Evolutionary conservation across 2,329 filamentous ascomycete species (phyloP).

Genomic region (Ascochyta pisi): DNA sequence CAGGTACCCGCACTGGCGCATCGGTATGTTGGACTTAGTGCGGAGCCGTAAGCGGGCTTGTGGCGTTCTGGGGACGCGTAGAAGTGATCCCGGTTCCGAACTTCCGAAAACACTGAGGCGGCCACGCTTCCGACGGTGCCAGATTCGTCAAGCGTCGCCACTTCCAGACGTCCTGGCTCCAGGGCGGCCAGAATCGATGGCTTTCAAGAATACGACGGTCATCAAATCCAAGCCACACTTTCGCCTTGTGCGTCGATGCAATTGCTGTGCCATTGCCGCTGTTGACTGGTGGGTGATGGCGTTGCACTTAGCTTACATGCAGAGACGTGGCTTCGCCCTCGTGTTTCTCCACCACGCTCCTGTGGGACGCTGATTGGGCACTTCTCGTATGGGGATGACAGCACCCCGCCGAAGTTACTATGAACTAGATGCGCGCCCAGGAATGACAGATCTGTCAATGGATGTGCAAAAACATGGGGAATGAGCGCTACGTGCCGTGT

Average conservation of each 20-base stretch:
- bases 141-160: slow-evolving; percentile 10
- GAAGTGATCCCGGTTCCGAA: slow-evolving; percentile 4
- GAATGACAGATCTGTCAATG: slow-evolving; percentile 1
- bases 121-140: slow-evolving; percentile 3
- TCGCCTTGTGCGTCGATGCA: slow-evolving; percentile 4
- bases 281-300: neutral
- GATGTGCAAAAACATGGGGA: slow-evolving; percentile 1
- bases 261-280: neutral
- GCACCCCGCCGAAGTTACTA: neutral
- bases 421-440: neutral
- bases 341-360: neutral
- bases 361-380: neutral
- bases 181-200: slow-evolving; percentile 17
- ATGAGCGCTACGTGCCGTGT: slow-evolving; percentile 5
- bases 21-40: slow-evolving; percentile 6
- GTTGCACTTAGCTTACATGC: neutral
- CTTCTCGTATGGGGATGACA: neutral
- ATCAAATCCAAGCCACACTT: slow-evolving; percentile 12
- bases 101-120: slow-evolving; percentile 4
- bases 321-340: neutral
- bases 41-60: slow-evolving; percentile 2
- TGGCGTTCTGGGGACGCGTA: slow-evolving; percentile 16
- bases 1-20: slow-evolving; percentile 10
- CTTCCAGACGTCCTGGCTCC: slow-evolving; percentile 5
- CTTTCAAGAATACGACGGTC: slow-evolving; percentile 9